Percentiles rank a stretch among this genome's conserved stretches.
Evolutionary conservation across 73 alveolate genomes (phyloP).

Genomic region (Durusdinium trenchii): DNA sequence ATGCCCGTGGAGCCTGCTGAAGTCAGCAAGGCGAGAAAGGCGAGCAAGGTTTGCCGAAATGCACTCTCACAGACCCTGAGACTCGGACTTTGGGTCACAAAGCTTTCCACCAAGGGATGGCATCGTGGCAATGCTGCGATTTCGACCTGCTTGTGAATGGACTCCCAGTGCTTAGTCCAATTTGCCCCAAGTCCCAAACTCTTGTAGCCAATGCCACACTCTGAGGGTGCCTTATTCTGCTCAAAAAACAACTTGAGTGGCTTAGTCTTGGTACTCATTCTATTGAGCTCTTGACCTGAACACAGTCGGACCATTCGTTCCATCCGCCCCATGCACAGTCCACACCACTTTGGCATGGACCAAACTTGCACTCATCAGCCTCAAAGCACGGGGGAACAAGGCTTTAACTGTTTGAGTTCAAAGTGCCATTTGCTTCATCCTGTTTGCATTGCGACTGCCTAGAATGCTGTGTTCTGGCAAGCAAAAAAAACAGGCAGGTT

Average conservation of each 20-base stretch:
- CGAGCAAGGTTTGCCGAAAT: background rate
- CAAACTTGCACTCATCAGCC: slow-evolving; percentile 14
- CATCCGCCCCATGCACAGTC: slow-evolving; percentile 74
- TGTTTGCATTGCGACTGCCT: too few relatives aligned
- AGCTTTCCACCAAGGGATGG: slow-evolving; percentile 67
- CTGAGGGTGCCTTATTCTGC: slow-evolving; percentile 33
- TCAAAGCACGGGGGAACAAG: too few relatives aligned
- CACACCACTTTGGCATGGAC: slow-evolving; percentile 48
- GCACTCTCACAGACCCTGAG: background rate
- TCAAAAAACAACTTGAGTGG: background rate
- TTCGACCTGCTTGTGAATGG: slow-evolving; percentile 37
- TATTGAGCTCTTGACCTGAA: background rate
- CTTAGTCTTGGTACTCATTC: background rate
- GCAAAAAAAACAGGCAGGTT: too few relatives aligned
- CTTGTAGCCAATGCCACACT: slow-evolving; percentile 59
- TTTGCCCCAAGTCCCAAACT: background rate
- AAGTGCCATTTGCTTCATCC: too few relatives aligned
- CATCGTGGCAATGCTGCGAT: slow-evolving; percentile 55
- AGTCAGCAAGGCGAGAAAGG: background rate
- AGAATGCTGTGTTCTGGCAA: too few relatives aligned
- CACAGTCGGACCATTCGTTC: slow-evolving; percentile 77
- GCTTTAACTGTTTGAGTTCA: too few relatives aligned
- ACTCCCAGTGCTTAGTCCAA: background rate
- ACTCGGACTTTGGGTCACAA: slow-evolving; percentile 54
- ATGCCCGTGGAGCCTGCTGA: background rate